These are phyloP conservation scores for Alternaria sp. DNA, from an alignment of 2,329 filamentous ascomycete genomes.

Conservation along the genomic window DNA sequence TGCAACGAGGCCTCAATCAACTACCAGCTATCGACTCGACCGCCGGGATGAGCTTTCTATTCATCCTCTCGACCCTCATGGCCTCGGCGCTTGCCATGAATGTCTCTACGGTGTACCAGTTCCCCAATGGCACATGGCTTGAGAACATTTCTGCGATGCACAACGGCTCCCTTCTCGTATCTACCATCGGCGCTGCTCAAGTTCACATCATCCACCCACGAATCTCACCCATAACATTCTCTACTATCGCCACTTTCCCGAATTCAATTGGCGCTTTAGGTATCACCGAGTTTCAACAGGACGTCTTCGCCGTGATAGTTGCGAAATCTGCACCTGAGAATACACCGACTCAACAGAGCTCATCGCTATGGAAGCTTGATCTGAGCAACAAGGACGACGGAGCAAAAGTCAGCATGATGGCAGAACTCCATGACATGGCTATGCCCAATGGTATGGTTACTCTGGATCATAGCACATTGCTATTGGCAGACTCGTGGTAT, in stretches of 20 bases:
- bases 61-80: conserved; percentile 7
- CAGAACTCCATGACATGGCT: conserved; percentile 20
- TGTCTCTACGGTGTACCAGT: conserved; percentile 34
- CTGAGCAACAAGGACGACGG: conserved; percentile 3
- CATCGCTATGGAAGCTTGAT: conserved; percentile 32
- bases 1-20: neutral
- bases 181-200: conserved; percentile 42
- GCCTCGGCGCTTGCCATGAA: conserved; percentile 6
- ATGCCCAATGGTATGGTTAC: conserved; percentile 38
- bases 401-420: conserved; percentile 23
- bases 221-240: conserved; percentile 22
- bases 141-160: conserved; percentile 52
- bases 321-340: conserved; percentile 22
- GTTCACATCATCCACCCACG: conserved; percentile 48
- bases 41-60: conserved; percentile 10
- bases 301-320: conserved; percentile 48
- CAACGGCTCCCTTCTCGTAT: conserved; percentile 52
- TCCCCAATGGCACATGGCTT: conserved; percentile 39
- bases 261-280: conserved; percentile 40
- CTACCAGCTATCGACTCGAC: neutral
- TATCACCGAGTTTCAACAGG: conserved; percentile 48
- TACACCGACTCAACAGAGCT: conserved; percentile 17
- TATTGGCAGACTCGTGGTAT: conserved; percentile 35
- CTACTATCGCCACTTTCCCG: conserved; percentile 42
- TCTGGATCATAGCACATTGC: conserved; percentile 26